Conservation (phyloP, 306 rosid genomes). For the Glycine tomentella region DNA sequence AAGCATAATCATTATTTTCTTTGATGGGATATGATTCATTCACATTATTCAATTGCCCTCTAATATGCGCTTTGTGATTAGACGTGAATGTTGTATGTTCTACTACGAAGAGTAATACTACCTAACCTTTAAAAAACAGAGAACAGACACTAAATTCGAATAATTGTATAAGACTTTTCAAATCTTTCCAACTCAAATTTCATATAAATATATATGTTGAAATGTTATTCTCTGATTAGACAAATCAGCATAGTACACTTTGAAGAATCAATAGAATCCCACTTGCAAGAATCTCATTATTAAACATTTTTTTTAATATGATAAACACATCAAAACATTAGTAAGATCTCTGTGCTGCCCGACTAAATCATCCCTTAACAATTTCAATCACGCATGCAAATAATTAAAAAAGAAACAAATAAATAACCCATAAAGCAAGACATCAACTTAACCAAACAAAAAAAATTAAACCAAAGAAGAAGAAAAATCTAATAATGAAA, state of each 20-base stretch:
- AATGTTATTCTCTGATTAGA: neutral
- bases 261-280: conserved; percentile 30
- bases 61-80: neutral
- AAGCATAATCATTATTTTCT: neutral
- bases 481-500: neutral
- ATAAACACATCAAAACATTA: neutral
- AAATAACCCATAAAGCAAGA: conserved; percentile 30
- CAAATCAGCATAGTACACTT: neutral
- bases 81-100: neutral
- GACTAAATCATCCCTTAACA: conserved; percentile 11
- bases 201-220: neutral
- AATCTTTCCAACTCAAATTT: neutral
- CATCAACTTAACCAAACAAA: neutral
- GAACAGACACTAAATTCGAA: neutral
- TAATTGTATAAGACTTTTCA: neutral
- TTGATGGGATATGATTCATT: neutral
- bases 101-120: neutral
- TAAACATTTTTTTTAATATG: neutral
- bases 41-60: neutral
- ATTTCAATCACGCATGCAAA: conserved; percentile 44
- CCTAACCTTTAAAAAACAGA: neutral
- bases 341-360: conserved; percentile 10
- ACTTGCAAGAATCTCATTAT: conserved; percentile 29
- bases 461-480: too few relatives aligned
- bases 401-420: neutral